Percentiles rank a stretch among this genome's conserved stretches.
These are phyloP conservation scores for Vigna unguiculata DNA, from an alignment of 306 rosid species.

Conservation along the genomic window DNA sequence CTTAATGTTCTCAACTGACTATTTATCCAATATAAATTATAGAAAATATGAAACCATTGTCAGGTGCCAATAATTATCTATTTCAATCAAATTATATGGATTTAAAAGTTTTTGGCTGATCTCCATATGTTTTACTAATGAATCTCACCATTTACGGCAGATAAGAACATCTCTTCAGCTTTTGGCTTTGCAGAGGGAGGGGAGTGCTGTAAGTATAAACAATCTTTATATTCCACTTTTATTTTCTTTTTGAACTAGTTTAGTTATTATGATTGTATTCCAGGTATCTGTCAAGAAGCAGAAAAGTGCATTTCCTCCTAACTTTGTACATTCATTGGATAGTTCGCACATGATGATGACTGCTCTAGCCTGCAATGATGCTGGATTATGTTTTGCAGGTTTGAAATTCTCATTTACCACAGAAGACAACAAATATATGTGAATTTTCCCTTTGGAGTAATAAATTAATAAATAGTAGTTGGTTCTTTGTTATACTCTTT, in stretches of 20 bases:
- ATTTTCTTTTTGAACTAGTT: conserved; percentile 34
- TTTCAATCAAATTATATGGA: background rate
- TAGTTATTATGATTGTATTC: conserved; percentile 30
- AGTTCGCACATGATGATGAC: conserved; percentile 95
- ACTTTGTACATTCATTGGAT: conserved; percentile 84
- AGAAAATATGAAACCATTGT: background rate
- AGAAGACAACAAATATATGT: conserved; percentile 10
- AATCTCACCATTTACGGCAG: conserved; percentile 56
- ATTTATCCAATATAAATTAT: background rate
- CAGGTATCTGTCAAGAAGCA: conserved; percentile 80
- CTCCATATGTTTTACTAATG: conserved; percentile 31
- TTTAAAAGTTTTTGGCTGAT: background rate
- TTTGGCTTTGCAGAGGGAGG: conserved; percentile 81
- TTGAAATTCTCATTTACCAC: conserved; percentile 31
- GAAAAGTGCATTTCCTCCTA: conserved; percentile 90
- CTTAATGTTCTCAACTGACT: too few relatives aligned
- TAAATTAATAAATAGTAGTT: background rate
- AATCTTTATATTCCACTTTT: background rate
- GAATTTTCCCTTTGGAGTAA: conserved; percentile 12
- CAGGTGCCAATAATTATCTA: background rate
- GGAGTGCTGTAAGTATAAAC: conserved; percentile 57
- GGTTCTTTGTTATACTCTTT: conserved; percentile 7
- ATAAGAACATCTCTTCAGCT: conserved; percentile 83
- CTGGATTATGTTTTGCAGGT: conserved; percentile 92
- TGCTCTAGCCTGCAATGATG: conserved; percentile 84